Percentiles rank a stretch among this genome's conserved stretches.
Evolutionary conservation across 352 stramenopile genomes (phyloP).

Genomic region (Phytophthora idaei): DNA sequence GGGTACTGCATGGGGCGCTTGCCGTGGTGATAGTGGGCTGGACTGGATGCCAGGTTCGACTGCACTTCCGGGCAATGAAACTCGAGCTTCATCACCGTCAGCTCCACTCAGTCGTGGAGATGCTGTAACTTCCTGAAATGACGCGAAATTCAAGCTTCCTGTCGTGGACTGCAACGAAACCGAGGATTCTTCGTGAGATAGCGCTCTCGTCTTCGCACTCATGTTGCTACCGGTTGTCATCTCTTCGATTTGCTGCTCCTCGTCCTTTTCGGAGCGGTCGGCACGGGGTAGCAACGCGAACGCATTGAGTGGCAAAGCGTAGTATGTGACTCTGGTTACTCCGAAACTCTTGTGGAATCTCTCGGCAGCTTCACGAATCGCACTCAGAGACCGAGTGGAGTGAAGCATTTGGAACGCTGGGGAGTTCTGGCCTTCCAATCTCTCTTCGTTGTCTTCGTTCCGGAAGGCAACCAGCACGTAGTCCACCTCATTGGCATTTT

Average conservation of each 20-base stretch:
- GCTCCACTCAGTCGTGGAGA: background rate
- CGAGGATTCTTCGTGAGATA: slow-evolving; percentile 12
- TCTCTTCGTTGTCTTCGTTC: slow-evolving; percentile 9
- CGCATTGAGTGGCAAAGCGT: slow-evolving; percentile 39
- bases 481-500: slow-evolving; percentile 34
- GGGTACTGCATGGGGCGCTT: slow-evolving; percentile 1
- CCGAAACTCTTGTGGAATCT: slow-evolving; percentile 4
- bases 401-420: slow-evolving; percentile 41
- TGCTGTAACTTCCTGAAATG: slow-evolving; percentile 43
- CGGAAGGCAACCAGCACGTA: slow-evolving; percentile 41
- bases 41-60: background rate
- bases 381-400: slow-evolving; percentile 3
- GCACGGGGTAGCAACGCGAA: slow-evolving; percentile 49
- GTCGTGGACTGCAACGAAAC: slow-evolving; percentile 13
- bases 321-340: slow-evolving; percentile 23
- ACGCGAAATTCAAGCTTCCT: slow-evolving; percentile 26
- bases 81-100: background rate
- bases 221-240: slow-evolving; percentile 1
- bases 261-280: slow-evolving; percentile 20
- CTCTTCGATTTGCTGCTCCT: slow-evolving; percentile 41
- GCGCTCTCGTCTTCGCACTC: background rate
- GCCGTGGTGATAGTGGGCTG: slow-evolving; percentile 9
- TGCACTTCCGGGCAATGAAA: slow-evolving; percentile 5
- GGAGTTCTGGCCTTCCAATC: slow-evolving; percentile 20
- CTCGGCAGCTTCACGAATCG: slow-evolving; percentile 26